Evolutionary conservation across 306 rosid genomes (phyloP).

Genomic region (Inga laurina): DNA sequence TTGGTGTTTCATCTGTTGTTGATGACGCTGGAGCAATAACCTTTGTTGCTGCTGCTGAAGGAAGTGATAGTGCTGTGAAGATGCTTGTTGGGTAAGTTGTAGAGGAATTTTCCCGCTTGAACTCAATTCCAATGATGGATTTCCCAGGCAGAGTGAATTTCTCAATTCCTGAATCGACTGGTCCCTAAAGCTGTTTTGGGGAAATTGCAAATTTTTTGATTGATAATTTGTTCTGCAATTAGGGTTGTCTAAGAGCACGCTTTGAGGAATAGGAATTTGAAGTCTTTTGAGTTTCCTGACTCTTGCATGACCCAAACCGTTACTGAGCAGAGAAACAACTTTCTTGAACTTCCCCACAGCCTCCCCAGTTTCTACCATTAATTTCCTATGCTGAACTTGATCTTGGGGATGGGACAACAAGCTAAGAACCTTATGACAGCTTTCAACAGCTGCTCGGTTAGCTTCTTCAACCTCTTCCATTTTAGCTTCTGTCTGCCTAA

Average conservation of each 20-base stretch:
- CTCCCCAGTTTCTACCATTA: slow-evolving; percentile 78
- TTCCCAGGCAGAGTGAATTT: slow-evolving; percentile 56
- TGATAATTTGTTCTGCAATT: slow-evolving; percentile 47
- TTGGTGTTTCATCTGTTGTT: slow-evolving; percentile 68
- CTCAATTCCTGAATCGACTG: slow-evolving; percentile 59
- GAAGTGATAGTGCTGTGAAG: slow-evolving; percentile 59
- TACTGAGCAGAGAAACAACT: slow-evolving; percentile 80
- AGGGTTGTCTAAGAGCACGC: slow-evolving; percentile 70
- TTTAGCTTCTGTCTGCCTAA: slow-evolving; percentile 30
- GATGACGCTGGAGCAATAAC: slow-evolving; percentile 60
- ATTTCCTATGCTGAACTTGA: slow-evolving; percentile 63
- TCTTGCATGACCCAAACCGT: slow-evolving; percentile 85
- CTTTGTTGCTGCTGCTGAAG: slow-evolving; percentile 76
- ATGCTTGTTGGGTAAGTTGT: slow-evolving; percentile 56
- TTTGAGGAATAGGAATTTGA: slow-evolving; percentile 62
- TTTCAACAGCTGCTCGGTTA: slow-evolving; percentile 76
- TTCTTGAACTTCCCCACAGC: slow-evolving; percentile 85
- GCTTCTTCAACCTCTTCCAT: slow-evolving; percentile 92
- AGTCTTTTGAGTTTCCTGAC: slow-evolving; percentile 62
- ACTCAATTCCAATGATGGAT: slow-evolving; percentile 70
- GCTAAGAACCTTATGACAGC: slow-evolving; percentile 74
- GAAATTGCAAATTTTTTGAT: slow-evolving; percentile 46
- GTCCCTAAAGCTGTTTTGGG: slow-evolving; percentile 51
- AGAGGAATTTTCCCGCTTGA: slow-evolving; percentile 66
- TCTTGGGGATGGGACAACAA: slow-evolving; percentile 71